Evolutionary conservation across 1,284 basidiomycete genomes (phyloP), one percentile per base, ranked within the genome.

Genomic region (Rhodofomes roseus): DNA sequence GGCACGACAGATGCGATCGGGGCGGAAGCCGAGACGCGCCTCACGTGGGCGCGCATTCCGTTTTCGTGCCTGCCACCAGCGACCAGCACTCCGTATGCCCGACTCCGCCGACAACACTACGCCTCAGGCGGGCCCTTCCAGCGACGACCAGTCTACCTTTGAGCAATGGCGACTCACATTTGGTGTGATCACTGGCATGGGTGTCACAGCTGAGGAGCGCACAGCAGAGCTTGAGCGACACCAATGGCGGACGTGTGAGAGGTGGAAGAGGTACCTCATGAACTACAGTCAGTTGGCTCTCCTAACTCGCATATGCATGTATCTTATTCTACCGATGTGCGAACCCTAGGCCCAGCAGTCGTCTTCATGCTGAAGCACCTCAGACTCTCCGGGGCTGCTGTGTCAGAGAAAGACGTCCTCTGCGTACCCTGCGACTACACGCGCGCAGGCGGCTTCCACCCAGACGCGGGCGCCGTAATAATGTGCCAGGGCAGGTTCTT

Each of bases 311-410:
- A 52, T n/a, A 52, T 36, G 31, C 12, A 61, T 54, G 44, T 52
- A 53, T 31, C 22, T 23, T 34, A 52, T 58, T 20, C 51, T n/a
- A n/a, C n/a, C 9, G 31, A 52, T 2, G 4, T 58, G 34, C 23
- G 29, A 44, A 39, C 53, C 27, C 46, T 68, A 96, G 94, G 93
- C 71, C 93, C 94, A 9, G 79, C 87, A 8, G 84, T 96, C 2
- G 82, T 88, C 4, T 96, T 96, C 75, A 92, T 97, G 87, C 79
- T 95, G 54, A 90, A 93, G 66, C 94, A 96, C 68, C 82, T 97
- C 37, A 81, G 86, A 60, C 79, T 89, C 0, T 85, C 86, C 25
- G 93, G 87, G 41, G 87, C 83, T 63, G 81, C 79, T 23, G 82
- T 89, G 8, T 85, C 82, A 59, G 80, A 85, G 0, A 78, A 83